Percentiles rank a stretch among this genome's conserved stretches.
Conservation (phyloP, 495 filamentous ascomycete species). For the Aspergillus haitiensis region DNA sequence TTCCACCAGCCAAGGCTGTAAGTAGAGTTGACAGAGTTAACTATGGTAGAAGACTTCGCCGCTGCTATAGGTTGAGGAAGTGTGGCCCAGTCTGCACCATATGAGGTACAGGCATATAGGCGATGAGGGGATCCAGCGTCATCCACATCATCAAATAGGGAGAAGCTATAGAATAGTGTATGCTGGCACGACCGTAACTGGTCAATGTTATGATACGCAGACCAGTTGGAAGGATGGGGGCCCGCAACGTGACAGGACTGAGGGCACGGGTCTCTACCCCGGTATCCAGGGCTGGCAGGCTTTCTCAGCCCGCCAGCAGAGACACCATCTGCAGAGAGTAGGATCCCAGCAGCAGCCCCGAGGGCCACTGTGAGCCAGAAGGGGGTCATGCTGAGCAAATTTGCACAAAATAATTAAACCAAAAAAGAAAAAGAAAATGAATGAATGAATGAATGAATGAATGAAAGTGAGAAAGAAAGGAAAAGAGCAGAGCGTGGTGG, state of each 20-base stretch:
- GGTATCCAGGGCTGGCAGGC: conserved; percentile 26
- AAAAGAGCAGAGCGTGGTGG: too few species aligned
- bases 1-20: conserved; percentile 31
- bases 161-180: conserved; percentile 35
- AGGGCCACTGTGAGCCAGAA: conserved; percentile 4
- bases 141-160: conserved; percentile 34
- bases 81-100: conserved; percentile 28
- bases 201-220: conserved; percentile 31
- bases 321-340: background rate
- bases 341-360: background rate
- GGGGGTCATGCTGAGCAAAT: too few species aligned
- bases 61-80: conserved; percentile 14
- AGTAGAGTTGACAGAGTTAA: conserved; percentile 16
- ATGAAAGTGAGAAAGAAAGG: too few species aligned
- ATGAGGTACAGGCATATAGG: conserved; percentile 36
- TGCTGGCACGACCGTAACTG: conserved; percentile 27
- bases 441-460: background rate
- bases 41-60: background rate
- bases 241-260: conserved; percentile 33
- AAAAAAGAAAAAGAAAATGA: background rate
- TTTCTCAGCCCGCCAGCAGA: background rate
- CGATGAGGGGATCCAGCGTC: conserved; percentile 25
- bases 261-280: conserved; percentile 29
- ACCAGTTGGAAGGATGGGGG: conserved; percentile 34
- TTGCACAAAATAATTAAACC: background rate